Evolutionary conservation across 108 stramenopile genomes (phyloP).

Genomic region (Pseudonitzschia multiseries): DNA sequence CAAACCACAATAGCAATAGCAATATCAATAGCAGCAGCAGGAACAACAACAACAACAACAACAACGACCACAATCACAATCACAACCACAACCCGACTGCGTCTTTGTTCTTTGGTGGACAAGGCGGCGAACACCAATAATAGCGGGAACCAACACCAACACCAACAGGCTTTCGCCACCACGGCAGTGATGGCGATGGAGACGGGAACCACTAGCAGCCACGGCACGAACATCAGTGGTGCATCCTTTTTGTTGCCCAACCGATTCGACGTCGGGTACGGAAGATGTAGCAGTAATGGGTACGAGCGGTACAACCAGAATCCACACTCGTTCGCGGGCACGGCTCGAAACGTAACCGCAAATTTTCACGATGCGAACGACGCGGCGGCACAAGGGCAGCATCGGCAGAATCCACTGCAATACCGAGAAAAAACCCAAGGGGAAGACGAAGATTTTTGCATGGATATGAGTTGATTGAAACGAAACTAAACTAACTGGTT

Average conservation of each 20-base stretch:
- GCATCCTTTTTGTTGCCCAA: constrained; percentile 33
- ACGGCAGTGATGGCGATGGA: constrained; percentile 1
- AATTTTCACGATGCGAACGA: neutral
- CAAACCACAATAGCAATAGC: too few relatives aligned
- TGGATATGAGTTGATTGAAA: neutral
- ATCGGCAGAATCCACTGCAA: neutral
- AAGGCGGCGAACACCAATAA: neutral
- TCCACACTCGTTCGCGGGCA: neutral
- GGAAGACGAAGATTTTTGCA: neutral
- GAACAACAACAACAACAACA: too few relatives aligned
- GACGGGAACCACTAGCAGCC: neutral
- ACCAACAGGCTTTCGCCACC: neutral
- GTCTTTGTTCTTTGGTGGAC: neutral
- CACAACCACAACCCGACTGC: neutral
- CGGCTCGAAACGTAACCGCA: neutral
- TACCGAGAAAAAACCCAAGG: neutral
- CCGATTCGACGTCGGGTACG: constrained; percentile 44
- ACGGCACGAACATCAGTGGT: neutral
- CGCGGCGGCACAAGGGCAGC: neutral
- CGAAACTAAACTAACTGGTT: too few relatives aligned
- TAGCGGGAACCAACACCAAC: neutral
- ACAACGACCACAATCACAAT: neutral
- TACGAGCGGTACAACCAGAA: constrained; percentile 7
- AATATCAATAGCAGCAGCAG: too few relatives aligned
- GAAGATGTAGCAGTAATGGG: constrained; percentile 10